phyloP scores from a whole-genome alignment of 345 rosid genomes.

The Toxicodendron radicans region DNA sequence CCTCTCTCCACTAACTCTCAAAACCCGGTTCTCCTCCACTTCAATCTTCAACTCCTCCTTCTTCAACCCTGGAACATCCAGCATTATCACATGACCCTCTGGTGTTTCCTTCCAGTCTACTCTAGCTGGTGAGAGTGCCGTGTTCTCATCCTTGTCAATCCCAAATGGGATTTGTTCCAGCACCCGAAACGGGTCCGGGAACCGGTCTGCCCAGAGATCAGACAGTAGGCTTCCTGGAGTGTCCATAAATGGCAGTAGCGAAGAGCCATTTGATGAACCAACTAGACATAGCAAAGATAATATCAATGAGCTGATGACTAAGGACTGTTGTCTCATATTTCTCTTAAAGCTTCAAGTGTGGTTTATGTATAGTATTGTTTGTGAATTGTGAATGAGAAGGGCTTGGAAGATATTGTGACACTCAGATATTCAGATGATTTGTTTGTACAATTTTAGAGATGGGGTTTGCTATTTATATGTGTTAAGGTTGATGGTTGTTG shows the following conservation, averaged over 20 bases:
- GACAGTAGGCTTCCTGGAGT: slow-evolving; percentile 40
- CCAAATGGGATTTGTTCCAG: slow-evolving; percentile 67
- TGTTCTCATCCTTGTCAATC: slow-evolving; percentile 43
- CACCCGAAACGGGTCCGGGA: slow-evolving; percentile 57
- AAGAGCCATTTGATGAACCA: slow-evolving; percentile 32
- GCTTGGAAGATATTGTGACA: background rate
- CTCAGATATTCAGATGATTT: background rate
- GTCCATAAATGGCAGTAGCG: slow-evolving; percentile 47
- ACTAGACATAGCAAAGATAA: slow-evolving; percentile 20
- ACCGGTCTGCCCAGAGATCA: slow-evolving; percentile 46
- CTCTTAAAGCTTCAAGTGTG: background rate
- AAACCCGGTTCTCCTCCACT: slow-evolving; percentile 59
- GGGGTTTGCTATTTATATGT: background rate
- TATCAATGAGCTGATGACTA: slow-evolving; percentile 6
- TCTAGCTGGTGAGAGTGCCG: slow-evolving; percentile 47
- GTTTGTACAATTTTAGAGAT: background rate
- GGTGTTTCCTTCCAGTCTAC: slow-evolving; percentile 94
- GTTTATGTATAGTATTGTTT: background rate
- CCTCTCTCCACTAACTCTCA: slow-evolving; percentile 79
- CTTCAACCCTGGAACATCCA: slow-evolving; percentile 77
- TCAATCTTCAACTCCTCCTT: slow-evolving; percentile 81
- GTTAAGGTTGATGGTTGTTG: background rate
- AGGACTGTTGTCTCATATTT: slow-evolving; percentile 21
- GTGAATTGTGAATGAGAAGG: no score
- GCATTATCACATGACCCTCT: slow-evolving; percentile 56